Percentiles rank a stretch among this genome's conserved stretches.
phyloP scores from a whole-genome alignment of 768 basidiomycete genomes.

The Tulasnella sp. region DNA sequence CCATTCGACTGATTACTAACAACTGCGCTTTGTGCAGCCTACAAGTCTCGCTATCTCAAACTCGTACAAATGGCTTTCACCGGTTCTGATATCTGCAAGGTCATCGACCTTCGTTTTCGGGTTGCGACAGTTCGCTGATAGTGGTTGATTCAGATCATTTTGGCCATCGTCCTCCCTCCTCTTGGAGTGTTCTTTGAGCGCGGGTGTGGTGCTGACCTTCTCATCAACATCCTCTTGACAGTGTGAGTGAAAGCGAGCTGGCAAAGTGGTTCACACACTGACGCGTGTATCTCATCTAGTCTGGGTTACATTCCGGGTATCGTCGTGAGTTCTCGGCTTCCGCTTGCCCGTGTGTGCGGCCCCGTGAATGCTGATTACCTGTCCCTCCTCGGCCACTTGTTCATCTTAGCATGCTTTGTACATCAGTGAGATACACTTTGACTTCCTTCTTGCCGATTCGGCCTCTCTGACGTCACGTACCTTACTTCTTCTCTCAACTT shows the following conservation, averaged over 20 bases:
- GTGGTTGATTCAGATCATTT: slow-evolving; percentile 32
- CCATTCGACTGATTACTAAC: too few species aligned
- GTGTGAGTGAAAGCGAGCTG: background rate
- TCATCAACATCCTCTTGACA: slow-evolving; percentile 63
- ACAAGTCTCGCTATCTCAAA: too few species aligned
- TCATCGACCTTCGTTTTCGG: slow-evolving; percentile 24
- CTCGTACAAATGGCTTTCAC: slow-evolving; percentile 49
- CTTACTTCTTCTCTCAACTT: background rate
- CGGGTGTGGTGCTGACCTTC: slow-evolving; percentile 64
- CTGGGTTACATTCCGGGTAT: slow-evolving; percentile 15
- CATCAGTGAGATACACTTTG: slow-evolving; percentile 5
- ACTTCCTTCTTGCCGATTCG: background rate
- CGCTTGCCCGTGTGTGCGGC: background rate
- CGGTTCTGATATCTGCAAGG: slow-evolving; percentile 66
- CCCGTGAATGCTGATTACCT: background rate
- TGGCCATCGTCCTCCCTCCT: slow-evolving; percentile 67
- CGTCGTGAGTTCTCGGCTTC: slow-evolving; percentile 2
- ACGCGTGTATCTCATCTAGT: background rate
- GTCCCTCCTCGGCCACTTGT: background rate
- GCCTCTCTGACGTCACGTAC: background rate
- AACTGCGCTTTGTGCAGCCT: too few species aligned
- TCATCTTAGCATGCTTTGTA: slow-evolving; percentile 8
- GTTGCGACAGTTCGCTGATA: background rate
- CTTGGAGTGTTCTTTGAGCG: slow-evolving; percentile 81
- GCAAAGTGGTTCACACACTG: background rate